These are phyloP conservation scores for Amylostereum chailletii DNA, from an alignment of 1,284 basidiomycete species.

Conservation along the genomic window DNA sequence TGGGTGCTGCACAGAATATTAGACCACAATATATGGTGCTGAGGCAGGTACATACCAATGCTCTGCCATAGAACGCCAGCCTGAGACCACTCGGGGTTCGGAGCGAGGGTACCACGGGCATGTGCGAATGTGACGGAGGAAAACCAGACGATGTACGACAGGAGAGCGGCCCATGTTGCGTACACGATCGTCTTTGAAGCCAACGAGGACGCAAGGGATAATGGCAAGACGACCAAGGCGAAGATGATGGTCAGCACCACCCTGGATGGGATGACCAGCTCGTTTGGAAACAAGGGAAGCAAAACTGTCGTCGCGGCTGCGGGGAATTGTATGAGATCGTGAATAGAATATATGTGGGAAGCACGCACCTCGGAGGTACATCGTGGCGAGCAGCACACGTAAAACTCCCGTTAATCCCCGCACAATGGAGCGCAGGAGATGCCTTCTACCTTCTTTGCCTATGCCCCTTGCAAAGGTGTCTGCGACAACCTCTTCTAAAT, in stretches of 20 bases:
- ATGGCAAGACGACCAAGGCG: constrained; percentile 34
- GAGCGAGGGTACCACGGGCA: constrained; percentile 31
- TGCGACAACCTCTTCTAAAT: constrained; percentile 54
- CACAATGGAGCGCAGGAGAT: constrained; percentile 30
- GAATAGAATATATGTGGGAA: neutral
- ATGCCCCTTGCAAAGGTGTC: constrained; percentile 51
- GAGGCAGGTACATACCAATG: constrained; percentile 39
- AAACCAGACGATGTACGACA: constrained; percentile 53
- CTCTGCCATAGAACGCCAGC: constrained; percentile 52
- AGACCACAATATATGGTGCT: neutral
- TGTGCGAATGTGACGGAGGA: constrained; percentile 40
- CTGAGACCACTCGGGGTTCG: constrained; percentile 27
- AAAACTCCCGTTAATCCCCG: constrained; percentile 33
- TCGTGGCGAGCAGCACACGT: constrained; percentile 41
- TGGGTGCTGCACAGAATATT: constrained; percentile 27
- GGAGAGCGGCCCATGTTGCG: constrained; percentile 47
- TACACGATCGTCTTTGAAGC: constrained; percentile 43
- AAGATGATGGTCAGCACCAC: constrained; percentile 29
- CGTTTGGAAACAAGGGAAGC: constrained; percentile 32
- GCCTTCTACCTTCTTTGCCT: constrained; percentile 35
- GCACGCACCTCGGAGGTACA: constrained; percentile 58
- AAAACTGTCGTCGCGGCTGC: constrained; percentile 46
- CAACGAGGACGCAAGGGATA: constrained; percentile 45
- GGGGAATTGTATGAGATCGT: neutral
- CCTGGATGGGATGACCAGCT: constrained; percentile 21